Base-by-base conservation (phyloP, 2,329 filamentous ascomycete species). In the Diaporthe vaccinii region DNA sequence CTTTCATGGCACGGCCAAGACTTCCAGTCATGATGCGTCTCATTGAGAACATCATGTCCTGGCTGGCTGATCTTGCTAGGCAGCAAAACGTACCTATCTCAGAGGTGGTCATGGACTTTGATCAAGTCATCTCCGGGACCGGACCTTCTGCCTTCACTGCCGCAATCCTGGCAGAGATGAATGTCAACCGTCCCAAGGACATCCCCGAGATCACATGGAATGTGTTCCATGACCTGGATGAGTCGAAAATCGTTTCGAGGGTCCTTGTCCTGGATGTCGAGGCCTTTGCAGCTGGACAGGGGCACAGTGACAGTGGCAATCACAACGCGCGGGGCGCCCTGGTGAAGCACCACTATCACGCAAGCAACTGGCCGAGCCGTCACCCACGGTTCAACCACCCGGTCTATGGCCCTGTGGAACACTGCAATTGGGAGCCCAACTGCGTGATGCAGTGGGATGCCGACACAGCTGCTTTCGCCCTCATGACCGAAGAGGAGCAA, bases 311-410 rank as follows among this genome's bases (percentile, higher is more conserved):
- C 80, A 93, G 92, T 0, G 92, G 92, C 20, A 94, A 92, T 79
- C 93, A 94, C 82, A 88, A 92, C 70, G 87, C 92, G 1, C 87
- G 91, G 69, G 88, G 88, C 28, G 93, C 93, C 2, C 85, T 94
- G 1, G 92, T 94, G 34, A 93, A 92, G 82, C 93, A 95, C 80
- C 92, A 94, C 82, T 95, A 94, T 79, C 93, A 94, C 81, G 93
- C 93, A 0, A 94, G 92, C 1, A 89, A 91, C 75, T 94, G 93
- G 93, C 93, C 92, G 3, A 89, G 88, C 71, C 86, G 86, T 3
- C 93, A 94, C 80, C 92, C 91, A 1, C 87, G 93, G 41, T 93
- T 89, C 83, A 91, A 86, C 62, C 93, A 94, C 80, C 92, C 92
- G 1, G 89, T 91, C 72, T 93, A 92, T 79, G 92, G 91, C 8